Evolutionary conservation across 805 yeast species (phyloP), one percentile per base, ranked within the genome.

Genomic region (Metschnikowia baotianmanensis): DNA sequence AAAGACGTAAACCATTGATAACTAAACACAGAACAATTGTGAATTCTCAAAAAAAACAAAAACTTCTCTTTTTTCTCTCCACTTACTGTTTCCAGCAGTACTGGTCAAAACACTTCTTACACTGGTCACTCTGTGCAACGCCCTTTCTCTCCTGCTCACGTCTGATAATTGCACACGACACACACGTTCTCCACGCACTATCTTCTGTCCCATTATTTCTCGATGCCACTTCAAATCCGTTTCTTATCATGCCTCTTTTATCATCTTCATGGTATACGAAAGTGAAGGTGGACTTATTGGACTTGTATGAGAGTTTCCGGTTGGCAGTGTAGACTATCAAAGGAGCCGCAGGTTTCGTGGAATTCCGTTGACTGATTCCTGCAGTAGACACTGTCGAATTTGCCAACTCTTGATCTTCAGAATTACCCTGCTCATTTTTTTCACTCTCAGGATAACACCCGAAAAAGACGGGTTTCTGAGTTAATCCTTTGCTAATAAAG

Each of bases 91-190:
- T 67, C 89, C 89, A 87, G 62, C 96, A 87, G 61, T 86, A 86
- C 7, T 67, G 68, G 21, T 67, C 62, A 58, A 87, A 86, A 59
- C 96, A 87, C 40, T 65, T 45, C 48, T 76, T 63, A 67, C 96
- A 87, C 57, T 83, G 86, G 1, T 71, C 79, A 18, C 78, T 63
- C 43, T 83, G 82, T 8, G 74, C 67, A 25, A 69, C 62, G 19
- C 80, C 78, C 24, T 71, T 59, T 57, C 89, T 72, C 63, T 86
- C 91, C 55, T 82, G 80, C 28, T 82, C 76, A 59, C 96, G 78
- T 65, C 85, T 83, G 43, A 86, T 70, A 25, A 86, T 74, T 6
- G 95, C 95, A 70, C 96, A 87, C 5, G 84, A 83, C 35, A 87
- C 72, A 68, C 96, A 86, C 8, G 79, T 74, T 30, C 75, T 65